phyloP scores from a whole-genome alignment of 2,329 filamentous ascomycete species.

The Pseudogymnoascus sp. region DNA sequence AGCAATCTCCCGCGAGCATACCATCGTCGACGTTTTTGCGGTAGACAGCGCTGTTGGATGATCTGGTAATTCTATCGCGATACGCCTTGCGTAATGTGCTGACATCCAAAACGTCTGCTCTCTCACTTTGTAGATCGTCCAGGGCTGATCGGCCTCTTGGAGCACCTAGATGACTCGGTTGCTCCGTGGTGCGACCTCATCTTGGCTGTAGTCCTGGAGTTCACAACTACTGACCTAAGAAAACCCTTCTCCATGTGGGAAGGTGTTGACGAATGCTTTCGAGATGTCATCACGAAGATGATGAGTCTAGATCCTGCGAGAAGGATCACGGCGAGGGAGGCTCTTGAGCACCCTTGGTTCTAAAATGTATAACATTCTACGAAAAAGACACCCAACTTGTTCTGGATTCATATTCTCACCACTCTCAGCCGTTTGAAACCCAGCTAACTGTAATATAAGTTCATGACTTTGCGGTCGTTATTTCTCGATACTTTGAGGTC shows the following conservation, averaged over 20 bases:
- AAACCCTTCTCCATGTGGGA: slow-evolving; percentile 37
- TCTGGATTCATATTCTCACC: too few relatives aligned
- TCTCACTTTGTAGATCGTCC: slow-evolving; percentile 41
- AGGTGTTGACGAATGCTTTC: slow-evolving; percentile 33
- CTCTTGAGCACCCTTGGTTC: slow-evolving; percentile 29
- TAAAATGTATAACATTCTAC: slow-evolving; percentile 26
- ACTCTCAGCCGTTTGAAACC: too few relatives aligned
- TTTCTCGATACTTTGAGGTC: too few relatives aligned
- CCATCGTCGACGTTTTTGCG: too few relatives aligned
- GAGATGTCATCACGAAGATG: slow-evolving; percentile 34
- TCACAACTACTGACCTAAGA: slow-evolving; percentile 32
- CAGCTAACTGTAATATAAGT: too few relatives aligned
- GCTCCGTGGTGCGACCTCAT: not conserved
- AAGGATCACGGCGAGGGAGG: slow-evolving; percentile 33
- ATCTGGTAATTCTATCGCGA: too few relatives aligned
- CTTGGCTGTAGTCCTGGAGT: not conserved
- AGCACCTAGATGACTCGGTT: slow-evolving; percentile 31
- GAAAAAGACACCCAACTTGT: too few relatives aligned
- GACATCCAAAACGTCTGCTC: slow-evolving; percentile 34
- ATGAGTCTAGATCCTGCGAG: slow-evolving; percentile 34
- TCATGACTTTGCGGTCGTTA: too few relatives aligned
- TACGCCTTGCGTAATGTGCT: too few relatives aligned
- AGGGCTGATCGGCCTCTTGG: slow-evolving; percentile 34
- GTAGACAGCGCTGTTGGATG: too few relatives aligned
- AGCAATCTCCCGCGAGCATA: not conserved